Evolutionary conservation across 2,329 filamentous ascomycete species (phyloP), one percentile per base, ranked within the genome.

Genomic region (Metarhizium album): DNA sequence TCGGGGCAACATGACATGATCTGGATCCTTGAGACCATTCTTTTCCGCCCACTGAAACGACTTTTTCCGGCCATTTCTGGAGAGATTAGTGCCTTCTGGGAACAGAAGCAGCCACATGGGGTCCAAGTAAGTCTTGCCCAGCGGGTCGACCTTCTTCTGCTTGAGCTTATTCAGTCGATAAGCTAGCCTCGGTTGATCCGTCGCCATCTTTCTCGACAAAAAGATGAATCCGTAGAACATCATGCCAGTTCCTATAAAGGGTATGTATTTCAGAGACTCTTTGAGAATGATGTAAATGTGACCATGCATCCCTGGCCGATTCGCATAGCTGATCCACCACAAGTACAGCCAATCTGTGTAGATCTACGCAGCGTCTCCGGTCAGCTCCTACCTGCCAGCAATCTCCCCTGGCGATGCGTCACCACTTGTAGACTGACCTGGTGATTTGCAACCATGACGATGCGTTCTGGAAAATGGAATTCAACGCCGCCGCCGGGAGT

Each of bases 321-420:
- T 84, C 24, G 86, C 88, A 61, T 95, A 95, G n/a, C 83, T 87
- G 24, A 89, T 83, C 89, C 89, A 95, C 89, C 89, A 95, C 7
- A 95, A 78, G 64, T 95, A 95, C 8, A 94, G 69, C 89, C 88
- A 95, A 68, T 95, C 88, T 8, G 88, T 91, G 64, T 95, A 94
- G 48, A 94, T 83, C 78, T 78, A 57, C 23, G 24, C 14, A 1
- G 43, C n/a, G 9, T 14, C 20, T 8, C 3, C 3, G 8, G 18
- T 43, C 14, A 43, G 40, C 13, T 27, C 22, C n/a, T 40, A 20
- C 14, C 40, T 14, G 16, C 8, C 22, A 13, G 9, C 22, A 22
- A 14, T 13, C 9, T 20, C 7, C 5, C 40, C 14, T 31, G 3
- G 27, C 18, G 11, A 5, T 20, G 11, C 16, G 20, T 14, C 20